Conservation (phyloP, 805 yeast genomes). For the Spathaspora hagerdaliae region DNA sequence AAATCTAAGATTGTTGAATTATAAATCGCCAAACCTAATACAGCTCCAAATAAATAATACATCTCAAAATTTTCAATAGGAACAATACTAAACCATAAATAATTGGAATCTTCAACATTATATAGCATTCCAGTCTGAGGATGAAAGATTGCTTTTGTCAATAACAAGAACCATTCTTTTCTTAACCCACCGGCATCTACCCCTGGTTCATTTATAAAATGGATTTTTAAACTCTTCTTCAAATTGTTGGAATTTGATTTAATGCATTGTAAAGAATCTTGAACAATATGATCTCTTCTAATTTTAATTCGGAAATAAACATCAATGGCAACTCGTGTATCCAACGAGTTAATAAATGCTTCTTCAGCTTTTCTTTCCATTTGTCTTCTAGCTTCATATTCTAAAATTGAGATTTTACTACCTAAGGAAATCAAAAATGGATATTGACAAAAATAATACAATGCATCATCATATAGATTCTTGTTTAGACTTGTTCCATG, state of each 20-base stretch:
- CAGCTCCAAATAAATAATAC: slow-evolving; percentile 78
- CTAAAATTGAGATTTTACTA: slow-evolving; percentile 73
- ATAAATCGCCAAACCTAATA: slow-evolving; percentile 85
- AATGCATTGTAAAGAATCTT: slow-evolving; percentile 69
- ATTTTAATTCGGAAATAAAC: slow-evolving; percentile 68
- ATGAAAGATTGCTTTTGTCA: slow-evolving; percentile 66
- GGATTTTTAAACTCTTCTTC: slow-evolving; percentile 71
- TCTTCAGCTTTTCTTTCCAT: slow-evolving; percentile 90
- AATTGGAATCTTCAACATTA: slow-evolving; percentile 63
- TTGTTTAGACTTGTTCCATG: slow-evolving; percentile 35
- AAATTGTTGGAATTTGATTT: slow-evolving; percentile 55
- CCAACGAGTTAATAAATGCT: slow-evolving; percentile 75
- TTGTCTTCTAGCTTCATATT: slow-evolving; percentile 71
- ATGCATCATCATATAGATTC: slow-evolving; percentile 17
- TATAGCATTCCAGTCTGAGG: slow-evolving; percentile 65
- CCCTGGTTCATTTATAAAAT: slow-evolving; percentile 86
- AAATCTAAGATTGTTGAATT: slow-evolving; percentile 85
- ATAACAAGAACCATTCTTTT: slow-evolving; percentile 87
- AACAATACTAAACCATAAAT: slow-evolving; percentile 68
- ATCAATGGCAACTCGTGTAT: slow-evolving; percentile 56
- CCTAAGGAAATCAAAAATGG: slow-evolving; percentile 83
- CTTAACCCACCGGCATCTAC: slow-evolving; percentile 93
- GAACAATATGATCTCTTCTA: slow-evolving; percentile 61
- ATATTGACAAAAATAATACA: slow-evolving; percentile 70
- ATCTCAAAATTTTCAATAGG: slow-evolving; percentile 46